Base-by-base conservation (phyloP, 179 eudicot species). In the Silene noctiflora region DNA sequence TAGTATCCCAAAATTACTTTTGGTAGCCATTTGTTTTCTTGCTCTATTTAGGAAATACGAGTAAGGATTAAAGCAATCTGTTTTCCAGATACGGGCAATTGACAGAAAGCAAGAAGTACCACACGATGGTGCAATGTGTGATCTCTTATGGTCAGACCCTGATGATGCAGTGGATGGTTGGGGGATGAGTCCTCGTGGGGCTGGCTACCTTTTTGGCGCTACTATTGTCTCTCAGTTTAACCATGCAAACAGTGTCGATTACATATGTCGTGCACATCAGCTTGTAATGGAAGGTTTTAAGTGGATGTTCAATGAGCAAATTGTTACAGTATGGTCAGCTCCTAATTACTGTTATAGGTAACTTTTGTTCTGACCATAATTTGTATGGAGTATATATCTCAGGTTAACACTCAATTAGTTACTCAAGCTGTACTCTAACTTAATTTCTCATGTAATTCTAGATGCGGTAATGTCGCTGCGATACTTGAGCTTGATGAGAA, bases 291-390 rank as follows among this genome's bases (percentile, higher is more conserved):
- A 95, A 78, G 99, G 99, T 76, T 95, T 80, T 72, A 91, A 93
- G 79, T 95, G 99, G 99, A 89, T 91, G 96, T 93, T 95, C 76
- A 85, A 87, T 75, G 80, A 91, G 56, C 96, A 91, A 86, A 91
- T 95, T 71, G 98, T 95, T 76, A 95, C 99, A 14, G 99, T 95
- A 66, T 95, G 99, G 99, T 95, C 99, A 27, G 98, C 98, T 78
- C 98, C 99, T 70, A 95, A 95, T 79, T 95, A 95, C 81, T 91
- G 99, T 82, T 93, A 93, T 74, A 90, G 98, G 98, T 91, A 76
- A 20, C n/a, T 6, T 63, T 44, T 22, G 24, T 29, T 62, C 60
- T 31, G 4, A 51, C 48, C n/a, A 19, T 72, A 6, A 6, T 51
- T 1, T 69, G 24, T 51, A 4, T 75, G 66, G 61, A 25, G n/a